These are phyloP conservation scores for Rhodotorula mucilaginosa DNA, from an alignment of 1,284 basidiomycete species.

Conservation along the genomic window DNA sequence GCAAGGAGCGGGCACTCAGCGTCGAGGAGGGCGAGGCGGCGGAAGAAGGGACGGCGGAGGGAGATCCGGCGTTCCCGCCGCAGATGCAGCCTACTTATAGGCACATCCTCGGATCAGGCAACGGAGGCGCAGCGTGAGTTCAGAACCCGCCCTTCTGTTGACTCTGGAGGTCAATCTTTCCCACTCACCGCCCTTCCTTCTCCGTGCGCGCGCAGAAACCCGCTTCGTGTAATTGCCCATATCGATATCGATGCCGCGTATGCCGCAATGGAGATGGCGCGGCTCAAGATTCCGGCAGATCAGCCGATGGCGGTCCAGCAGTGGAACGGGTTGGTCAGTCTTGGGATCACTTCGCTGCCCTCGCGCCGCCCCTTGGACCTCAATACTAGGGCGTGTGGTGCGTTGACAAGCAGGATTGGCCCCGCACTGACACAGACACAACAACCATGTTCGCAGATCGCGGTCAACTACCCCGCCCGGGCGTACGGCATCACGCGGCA, in stretches of 20 bases:
- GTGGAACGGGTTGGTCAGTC: constrained; percentile 64
- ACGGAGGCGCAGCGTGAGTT: constrained; percentile 24
- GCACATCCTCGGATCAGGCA: constrained; percentile 22
- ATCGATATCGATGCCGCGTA: constrained; percentile 75
- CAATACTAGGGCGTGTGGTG: too few relatives aligned
- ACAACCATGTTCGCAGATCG: constrained; percentile 58
- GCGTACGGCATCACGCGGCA: constrained; percentile 78
- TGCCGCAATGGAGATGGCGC: constrained; percentile 27
- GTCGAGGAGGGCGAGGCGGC: neutral
- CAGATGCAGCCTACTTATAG: constrained; percentile 20
- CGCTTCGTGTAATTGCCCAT: constrained; percentile 66
- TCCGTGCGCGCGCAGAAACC: constrained; percentile 43
- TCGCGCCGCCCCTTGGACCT: neutral
- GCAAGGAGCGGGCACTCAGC: constrained; percentile 25
- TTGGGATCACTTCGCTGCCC: neutral
- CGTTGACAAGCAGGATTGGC: neutral
- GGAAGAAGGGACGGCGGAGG: neutral
- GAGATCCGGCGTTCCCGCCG: constrained; percentile 9
- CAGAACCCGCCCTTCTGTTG: neutral
- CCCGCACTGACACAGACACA: too few relatives aligned
- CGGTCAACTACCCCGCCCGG: constrained; percentile 92
- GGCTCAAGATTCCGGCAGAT: constrained; percentile 22
- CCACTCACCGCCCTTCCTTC: too few relatives aligned
- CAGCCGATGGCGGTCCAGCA: constrained; percentile 79
- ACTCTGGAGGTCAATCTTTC: too few relatives aligned